Evolutionary conservation across 345 rosid species (phyloP), one percentile per base, ranked within the genome.

Genomic region (Boechera retrofracta): DNA sequence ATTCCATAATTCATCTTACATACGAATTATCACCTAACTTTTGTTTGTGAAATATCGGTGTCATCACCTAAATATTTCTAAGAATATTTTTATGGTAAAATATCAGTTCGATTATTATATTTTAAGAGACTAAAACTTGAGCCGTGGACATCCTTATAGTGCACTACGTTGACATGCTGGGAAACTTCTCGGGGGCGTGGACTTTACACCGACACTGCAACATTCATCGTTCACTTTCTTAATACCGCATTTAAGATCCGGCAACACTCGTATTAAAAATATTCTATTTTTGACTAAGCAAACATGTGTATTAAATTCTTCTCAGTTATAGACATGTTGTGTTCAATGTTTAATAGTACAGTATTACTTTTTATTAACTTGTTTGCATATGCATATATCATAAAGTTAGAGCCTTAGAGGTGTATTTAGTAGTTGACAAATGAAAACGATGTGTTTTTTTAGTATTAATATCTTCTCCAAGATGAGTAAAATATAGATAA

Each of bases 131-230:
- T 6, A 15, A 31, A 41, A 56, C 41, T 57, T 44, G 44, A 44
- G 44, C 55, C 33, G 55, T 29, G 55, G 31, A 32, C 33, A 45
- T 41, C 42, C 42, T 16, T 11, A 18, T 9, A 1, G 31, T 21
- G 13, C 28, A 10, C 15, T 28, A 29, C 32, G 35, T 28, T 45
- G 75, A 71, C 75, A 60, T 60, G 59, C 26, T 39, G 31, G 31
- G 31, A 51, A 73, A 63, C 44, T 39, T 63, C 51, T 39, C 15
- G 35, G 44, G 3, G 8, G 11, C 8, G 24, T 58, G 48, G 33
- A 59, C 5, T 33, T 45, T 32, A 28, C 53, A 73, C 78, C 58
- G 58, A 64, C 72, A 56, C 36, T 18, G 51, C 48, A 31, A 75
- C 66, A 58, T 56, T 47, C 72, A 66, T 28, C 36, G 64, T 55